Conservation (phyloP, 148 eudicot genomes). For the Dianthus caryophyllus region DNA sequence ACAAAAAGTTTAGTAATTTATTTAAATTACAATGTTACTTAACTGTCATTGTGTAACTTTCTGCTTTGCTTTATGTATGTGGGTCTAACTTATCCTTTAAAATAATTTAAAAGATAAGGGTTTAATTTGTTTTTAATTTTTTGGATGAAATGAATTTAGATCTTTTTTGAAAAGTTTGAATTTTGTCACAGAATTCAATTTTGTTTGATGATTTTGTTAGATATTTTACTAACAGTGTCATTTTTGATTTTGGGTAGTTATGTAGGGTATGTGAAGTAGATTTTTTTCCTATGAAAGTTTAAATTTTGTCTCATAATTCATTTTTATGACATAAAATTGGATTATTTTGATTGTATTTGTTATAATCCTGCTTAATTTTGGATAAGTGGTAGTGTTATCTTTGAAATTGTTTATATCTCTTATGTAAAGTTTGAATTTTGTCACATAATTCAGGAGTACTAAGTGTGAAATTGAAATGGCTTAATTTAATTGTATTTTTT, state of each 20-base stretch:
- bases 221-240: background rate
- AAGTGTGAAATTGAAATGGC: background rate
- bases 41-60: slow-evolving; percentile 25
- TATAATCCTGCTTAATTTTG: too few relatives aligned
- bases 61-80: slow-evolving; percentile 28
- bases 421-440: too few relatives aligned
- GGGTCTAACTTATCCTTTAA: slow-evolving; percentile 22
- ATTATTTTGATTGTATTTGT: too few relatives aligned
- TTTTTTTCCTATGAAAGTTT: too few relatives aligned
- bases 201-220: slow-evolving; percentile 12
- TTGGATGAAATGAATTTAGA: slow-evolving; percentile 9
- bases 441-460: too few relatives aligned
- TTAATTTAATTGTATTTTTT: slow-evolving; percentile 9
- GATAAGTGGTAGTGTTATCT: too few relatives aligned
- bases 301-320: too few relatives aligned
- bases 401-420: too few relatives aligned
- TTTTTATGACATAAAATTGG: too few relatives aligned
- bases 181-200: slow-evolving; percentile 7
- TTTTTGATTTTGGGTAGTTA: too few relatives aligned
- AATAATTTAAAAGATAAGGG: slow-evolving; percentile 12
- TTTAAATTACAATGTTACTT: slow-evolving; percentile 15
- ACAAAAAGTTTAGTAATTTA: slow-evolving; percentile 9
- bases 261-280: too few relatives aligned
- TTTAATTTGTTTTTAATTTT: slow-evolving; percentile 10
- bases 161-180: slow-evolving; percentile 13